Conservation (phyloP, 192 early-diverging fungal genomes). For the Gamsiella multidivaricata region DNA sequence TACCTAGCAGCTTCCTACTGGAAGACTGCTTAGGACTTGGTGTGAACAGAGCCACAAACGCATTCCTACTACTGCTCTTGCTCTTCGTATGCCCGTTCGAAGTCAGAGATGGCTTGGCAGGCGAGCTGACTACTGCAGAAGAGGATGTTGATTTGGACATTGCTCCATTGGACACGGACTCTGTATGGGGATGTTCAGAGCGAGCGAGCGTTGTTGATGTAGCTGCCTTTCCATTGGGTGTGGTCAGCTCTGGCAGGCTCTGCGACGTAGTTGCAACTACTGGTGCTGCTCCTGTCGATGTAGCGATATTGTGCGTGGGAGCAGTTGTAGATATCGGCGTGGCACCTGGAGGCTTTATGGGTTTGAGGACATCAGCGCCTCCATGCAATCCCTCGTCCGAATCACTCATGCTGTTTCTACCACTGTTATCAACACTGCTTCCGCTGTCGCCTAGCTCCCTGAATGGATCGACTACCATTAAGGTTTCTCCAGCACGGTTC, state of each 20-base stretch:
- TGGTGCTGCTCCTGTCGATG: not conserved
- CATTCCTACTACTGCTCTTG: constrained; percentile 36
- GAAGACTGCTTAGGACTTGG: constrained; percentile 21
- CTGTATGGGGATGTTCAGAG: not conserved
- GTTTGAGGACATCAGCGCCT: constrained; percentile 11
- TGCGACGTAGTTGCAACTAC: not conserved
- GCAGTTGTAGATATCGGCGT: not conserved
- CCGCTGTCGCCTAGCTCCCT: constrained; percentile 28
- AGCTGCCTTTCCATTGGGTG: not conserved
- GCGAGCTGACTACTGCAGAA: not conserved
- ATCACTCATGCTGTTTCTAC: constrained; percentile 37
- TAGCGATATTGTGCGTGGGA: not conserved
- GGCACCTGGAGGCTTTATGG: not conserved
- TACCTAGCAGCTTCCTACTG: constrained; percentile 17
- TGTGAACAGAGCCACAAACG: constrained; percentile 29
- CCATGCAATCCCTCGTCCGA: constrained; percentile 15
- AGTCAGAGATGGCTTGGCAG: not conserved
- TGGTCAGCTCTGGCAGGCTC: not conserved
- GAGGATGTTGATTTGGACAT: constrained; percentile 17
- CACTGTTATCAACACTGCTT: constrained; percentile 36
- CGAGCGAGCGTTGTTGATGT: not conserved
- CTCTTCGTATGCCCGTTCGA: constrained; percentile 33
- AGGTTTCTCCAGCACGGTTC: constrained; percentile 26
- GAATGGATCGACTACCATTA: constrained; percentile 55
- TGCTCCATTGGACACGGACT: not conserved